phyloP scores from a whole-genome alignment of 1,284 basidiomycete species.

The Inonotus obliquus region DNA sequence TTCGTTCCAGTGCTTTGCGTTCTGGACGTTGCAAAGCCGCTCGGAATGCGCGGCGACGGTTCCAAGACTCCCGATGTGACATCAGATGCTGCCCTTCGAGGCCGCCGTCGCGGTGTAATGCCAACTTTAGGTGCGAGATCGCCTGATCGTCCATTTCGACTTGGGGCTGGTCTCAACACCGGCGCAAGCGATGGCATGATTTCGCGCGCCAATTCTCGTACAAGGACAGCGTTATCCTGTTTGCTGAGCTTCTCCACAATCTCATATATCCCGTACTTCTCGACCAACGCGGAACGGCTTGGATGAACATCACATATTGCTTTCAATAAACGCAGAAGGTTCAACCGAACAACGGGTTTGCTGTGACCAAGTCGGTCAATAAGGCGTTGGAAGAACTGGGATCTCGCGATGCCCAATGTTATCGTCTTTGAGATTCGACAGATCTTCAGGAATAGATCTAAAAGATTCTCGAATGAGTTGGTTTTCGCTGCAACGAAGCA shows the following conservation, averaged over 20 bases:
- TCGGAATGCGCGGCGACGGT: background rate
- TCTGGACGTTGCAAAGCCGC: conserved; percentile 8
- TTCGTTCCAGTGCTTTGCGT: conserved; percentile 21
- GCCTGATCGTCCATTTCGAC: conserved; percentile 32
- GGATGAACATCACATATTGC: conserved; percentile 87
- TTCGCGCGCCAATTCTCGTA: conserved; percentile 83
- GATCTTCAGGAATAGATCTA: conserved; percentile 91
- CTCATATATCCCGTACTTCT: conserved; percentile 71
- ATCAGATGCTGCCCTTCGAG: conserved; percentile 66
- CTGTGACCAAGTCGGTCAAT: conserved; percentile 79
- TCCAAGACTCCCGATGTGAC: conserved; percentile 36
- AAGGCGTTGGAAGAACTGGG: conserved; percentile 83
- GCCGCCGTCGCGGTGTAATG: conserved; percentile 56
- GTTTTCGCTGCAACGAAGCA: conserved; percentile 88
- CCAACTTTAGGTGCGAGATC: conserved; percentile 35
- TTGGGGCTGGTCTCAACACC: conserved; percentile 48
- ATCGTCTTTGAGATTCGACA: conserved; percentile 75
- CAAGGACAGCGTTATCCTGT: conserved; percentile 83
- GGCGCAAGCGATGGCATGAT: conserved; percentile 72
- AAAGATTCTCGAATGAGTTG: conserved; percentile 90
- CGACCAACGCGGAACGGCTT: conserved; percentile 76
- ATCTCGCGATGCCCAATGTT: conserved; percentile 73
- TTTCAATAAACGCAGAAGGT: conserved; percentile 81
- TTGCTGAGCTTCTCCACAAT: conserved; percentile 76
- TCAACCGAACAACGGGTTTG: conserved; percentile 87